phyloP scores from a whole-genome alignment of 495 filamentous ascomycete species.

The Lindgomyces ingoldianus region DNA sequence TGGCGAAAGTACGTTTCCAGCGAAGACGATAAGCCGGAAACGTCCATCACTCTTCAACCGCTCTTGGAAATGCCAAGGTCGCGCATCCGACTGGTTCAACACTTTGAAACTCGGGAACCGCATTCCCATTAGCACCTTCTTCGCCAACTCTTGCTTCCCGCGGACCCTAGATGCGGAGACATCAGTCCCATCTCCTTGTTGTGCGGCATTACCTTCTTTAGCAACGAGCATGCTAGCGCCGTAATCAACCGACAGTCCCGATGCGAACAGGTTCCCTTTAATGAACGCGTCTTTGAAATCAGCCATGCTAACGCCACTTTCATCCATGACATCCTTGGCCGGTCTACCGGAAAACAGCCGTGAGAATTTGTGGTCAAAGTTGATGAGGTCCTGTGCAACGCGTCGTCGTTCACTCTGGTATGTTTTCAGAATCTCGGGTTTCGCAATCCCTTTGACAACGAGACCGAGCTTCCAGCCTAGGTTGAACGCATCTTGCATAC shows the following conservation, averaged over 20 bases:
- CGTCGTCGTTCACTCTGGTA: slow-evolving; percentile 71
- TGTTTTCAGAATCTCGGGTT: slow-evolving; percentile 62
- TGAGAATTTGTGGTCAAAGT: slow-evolving; percentile 64
- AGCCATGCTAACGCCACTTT: slow-evolving; percentile 49
- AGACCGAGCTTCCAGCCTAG: slow-evolving; percentile 82
- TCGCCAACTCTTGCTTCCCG: slow-evolving; percentile 37
- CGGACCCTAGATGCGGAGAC: slow-evolving; percentile 40
- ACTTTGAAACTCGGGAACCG: slow-evolving; percentile 42
- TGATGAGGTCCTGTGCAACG: slow-evolving; percentile 69
- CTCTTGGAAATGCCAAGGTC: slow-evolving; percentile 41
- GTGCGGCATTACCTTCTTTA: slow-evolving; percentile 34
- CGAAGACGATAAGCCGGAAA: slow-evolving; percentile 67
- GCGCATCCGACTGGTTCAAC: slow-evolving; percentile 41
- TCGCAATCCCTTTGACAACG: slow-evolving; percentile 63
- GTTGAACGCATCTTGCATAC: slow-evolving; percentile 79
- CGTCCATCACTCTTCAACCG: slow-evolving; percentile 58
- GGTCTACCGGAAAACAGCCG: slow-evolving; percentile 42
- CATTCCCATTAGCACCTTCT: slow-evolving; percentile 41
- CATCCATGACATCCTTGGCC: slow-evolving; percentile 61
- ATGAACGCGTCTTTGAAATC: slow-evolving; percentile 53
- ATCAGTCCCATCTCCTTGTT: slow-evolving; percentile 51
- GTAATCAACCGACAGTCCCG: slow-evolving; percentile 41
- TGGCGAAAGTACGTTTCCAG: slow-evolving; percentile 57
- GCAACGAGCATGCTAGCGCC: slow-evolving; percentile 42
- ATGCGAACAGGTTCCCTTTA: slow-evolving; percentile 41